phyloP scores from a whole-genome alignment of 768 basidiomycete species.

The Boletus bicolor region DNA sequence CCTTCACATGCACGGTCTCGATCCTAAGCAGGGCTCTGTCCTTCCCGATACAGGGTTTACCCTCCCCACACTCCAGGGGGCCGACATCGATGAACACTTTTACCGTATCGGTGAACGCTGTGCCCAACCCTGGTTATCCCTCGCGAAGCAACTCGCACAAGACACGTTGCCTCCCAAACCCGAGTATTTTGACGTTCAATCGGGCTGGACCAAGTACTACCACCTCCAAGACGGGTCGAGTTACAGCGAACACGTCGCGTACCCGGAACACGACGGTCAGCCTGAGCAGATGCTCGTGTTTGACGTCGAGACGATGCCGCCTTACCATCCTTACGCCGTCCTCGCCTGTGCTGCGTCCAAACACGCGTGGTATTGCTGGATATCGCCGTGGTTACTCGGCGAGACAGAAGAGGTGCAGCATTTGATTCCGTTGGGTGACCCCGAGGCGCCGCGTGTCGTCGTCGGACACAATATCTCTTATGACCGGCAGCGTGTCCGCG shows the following conservation, averaged over 20 bases:
- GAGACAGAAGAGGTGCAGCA: constrained; percentile 56
- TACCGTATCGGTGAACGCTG: constrained; percentile 65
- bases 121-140: constrained; percentile 74
- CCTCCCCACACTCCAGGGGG: constrained; percentile 80
- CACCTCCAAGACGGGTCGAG: constrained; percentile 70
- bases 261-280: constrained; percentile 59
- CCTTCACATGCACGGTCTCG: constrained; percentile 76
- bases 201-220: constrained; percentile 91
- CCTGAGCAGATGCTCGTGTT: constrained; percentile 78
- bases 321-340: constrained; percentile 75
- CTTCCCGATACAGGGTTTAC: constrained; percentile 79
- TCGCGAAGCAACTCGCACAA: constrained; percentile 58
- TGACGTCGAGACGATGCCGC: constrained; percentile 92
- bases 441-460: constrained; percentile 54
- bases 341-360: constrained; percentile 86
- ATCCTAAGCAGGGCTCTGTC: constrained; percentile 73
- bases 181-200: constrained; percentile 47
- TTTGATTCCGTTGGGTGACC: constrained; percentile 69
- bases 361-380: constrained; percentile 93
- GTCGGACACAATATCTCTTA: constrained; percentile 97
- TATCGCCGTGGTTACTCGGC: constrained; percentile 87
- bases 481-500: constrained; percentile 76
- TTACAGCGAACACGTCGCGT: constrained; percentile 68
- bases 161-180: constrained; percentile 60
- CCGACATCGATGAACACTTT: constrained; percentile 85